These are phyloP conservation scores for Yamadazyma phyllophila DNA, from an alignment of 805 yeast genomes.

Conservation along the genomic window DNA sequence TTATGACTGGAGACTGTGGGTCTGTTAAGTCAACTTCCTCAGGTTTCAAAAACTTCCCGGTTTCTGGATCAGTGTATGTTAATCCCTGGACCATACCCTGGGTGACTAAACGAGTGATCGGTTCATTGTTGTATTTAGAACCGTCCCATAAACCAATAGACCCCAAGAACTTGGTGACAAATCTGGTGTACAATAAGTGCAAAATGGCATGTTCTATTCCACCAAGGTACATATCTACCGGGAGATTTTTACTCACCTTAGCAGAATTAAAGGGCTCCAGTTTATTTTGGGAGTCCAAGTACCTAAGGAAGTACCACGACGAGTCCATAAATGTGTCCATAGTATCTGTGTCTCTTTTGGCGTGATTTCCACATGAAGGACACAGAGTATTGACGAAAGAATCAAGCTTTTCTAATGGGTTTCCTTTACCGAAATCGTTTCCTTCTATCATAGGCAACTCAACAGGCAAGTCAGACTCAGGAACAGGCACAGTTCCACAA, in stretches of 20 bases:
- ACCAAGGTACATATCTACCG: conserved; percentile 89
- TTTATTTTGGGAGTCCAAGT: conserved; percentile 67
- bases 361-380: conserved; percentile 69
- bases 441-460: conserved; percentile 62
- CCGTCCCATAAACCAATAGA: conserved; percentile 71
- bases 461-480: conserved; percentile 84
- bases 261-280: conserved; percentile 47
- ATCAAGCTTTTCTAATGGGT: conserved; percentile 53
- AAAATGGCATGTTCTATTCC: conserved; percentile 97
- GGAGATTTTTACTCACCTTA: conserved; percentile 43
- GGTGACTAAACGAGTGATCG: conserved; percentile 74
- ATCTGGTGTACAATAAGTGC: conserved; percentile 83
- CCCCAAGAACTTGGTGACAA: conserved; percentile 75
- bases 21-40: conserved; percentile 58
- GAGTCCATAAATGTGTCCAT: conserved; percentile 99
- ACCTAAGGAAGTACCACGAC: conserved; percentile 93
- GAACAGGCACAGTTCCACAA: conserved; percentile 93
- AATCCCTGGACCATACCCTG: conserved; percentile 99
- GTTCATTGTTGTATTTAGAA: conserved; percentile 61
- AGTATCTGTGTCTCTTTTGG: conserved; percentile 87
- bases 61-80: conserved; percentile 70
- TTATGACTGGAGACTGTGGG: conserved; percentile 44
- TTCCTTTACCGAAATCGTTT: conserved; percentile 62
- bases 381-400: conserved; percentile 74
- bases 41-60: conserved; percentile 74